Conservation (phyloP, 768 basidiomycete genomes). For the Collybiopsis luxurians region DNA sequence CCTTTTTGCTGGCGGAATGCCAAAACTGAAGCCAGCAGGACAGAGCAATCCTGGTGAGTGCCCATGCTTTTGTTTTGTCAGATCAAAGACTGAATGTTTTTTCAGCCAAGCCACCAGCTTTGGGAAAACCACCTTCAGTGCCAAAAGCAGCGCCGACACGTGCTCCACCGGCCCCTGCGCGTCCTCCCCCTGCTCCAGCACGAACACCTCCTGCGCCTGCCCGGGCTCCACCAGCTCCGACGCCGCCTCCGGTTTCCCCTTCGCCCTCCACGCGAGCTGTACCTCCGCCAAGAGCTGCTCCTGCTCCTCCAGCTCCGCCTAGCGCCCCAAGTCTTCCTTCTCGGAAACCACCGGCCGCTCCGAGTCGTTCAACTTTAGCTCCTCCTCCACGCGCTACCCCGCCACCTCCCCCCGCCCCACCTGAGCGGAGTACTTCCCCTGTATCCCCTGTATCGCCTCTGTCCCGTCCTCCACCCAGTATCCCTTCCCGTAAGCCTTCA, state of each 20-base stretch:
- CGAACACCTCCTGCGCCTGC: conserved; percentile 20
- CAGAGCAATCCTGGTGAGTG: conserved; percentile 52
- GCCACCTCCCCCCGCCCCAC: conserved; percentile 17
- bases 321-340: conserved; percentile 4
- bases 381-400: conserved; percentile 24
- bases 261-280: conserved; percentile 33
- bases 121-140: conserved; percentile 67
- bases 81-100: conserved; percentile 9
- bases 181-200: conserved; percentile 25
- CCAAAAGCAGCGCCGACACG: conserved; percentile 47
- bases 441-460: conserved; percentile 15
- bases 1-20: conserved; percentile 89
- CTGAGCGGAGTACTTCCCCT: conserved; percentile 24
- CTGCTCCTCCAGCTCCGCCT: conserved; percentile 25
- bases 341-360: conserved; percentile 23
- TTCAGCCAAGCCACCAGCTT: conserved; percentile 56
- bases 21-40: conserved; percentile 83
- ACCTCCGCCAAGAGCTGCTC: conserved; percentile 29
- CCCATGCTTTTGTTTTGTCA: conserved; percentile 5
- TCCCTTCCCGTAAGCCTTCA: conserved; percentile 32
- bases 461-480: conserved; percentile 25
- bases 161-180: conserved; percentile 27
- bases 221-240: conserved; percentile 33
- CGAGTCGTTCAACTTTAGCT: conserved; percentile 14
- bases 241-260: conserved; percentile 25